phyloP scores from a whole-genome alignment of 202 grass and related monocot genomes.

The Cymbopogon flexuosus region DNA sequence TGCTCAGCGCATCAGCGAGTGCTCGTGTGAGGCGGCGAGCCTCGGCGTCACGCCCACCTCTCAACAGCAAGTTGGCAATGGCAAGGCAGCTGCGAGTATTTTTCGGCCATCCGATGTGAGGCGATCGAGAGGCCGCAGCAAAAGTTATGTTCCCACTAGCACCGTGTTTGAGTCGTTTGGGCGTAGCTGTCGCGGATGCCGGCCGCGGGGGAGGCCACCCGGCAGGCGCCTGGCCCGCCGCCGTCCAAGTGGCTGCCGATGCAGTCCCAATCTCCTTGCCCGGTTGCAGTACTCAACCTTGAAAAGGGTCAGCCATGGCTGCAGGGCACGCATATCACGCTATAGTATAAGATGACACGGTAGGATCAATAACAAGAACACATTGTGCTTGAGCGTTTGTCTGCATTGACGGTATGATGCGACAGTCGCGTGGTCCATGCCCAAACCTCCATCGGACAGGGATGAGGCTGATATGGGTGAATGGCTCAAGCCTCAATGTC shows the following conservation, averaged over 20 bases:
- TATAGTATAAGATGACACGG: background rate
- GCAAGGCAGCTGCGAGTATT: background rate
- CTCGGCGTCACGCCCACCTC: too few relatives aligned
- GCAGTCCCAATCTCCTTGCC: constrained; percentile 12
- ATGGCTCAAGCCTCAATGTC: too few relatives aligned
- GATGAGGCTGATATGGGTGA: too few relatives aligned
- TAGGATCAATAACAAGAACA: background rate
- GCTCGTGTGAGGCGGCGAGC: too few relatives aligned
- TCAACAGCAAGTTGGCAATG: background rate
- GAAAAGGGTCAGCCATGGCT: background rate
- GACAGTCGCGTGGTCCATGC: too few relatives aligned
- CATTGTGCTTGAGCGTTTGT: background rate
- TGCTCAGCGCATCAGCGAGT: background rate
- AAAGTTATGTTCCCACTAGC: constrained; percentile 26
- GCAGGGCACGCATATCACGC: background rate
- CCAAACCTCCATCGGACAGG: too few relatives aligned
- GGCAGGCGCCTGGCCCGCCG: constrained; percentile 24
- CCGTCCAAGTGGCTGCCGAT: constrained; percentile 17
- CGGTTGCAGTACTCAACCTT: background rate
- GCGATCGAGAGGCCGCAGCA: constrained; percentile 23
- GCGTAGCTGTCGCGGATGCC: constrained; percentile 51
- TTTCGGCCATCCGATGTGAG: constrained; percentile 27
- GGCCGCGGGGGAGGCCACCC: constrained; percentile 54
- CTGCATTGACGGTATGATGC: background rate
- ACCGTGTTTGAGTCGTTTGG: constrained; percentile 5